These are phyloP conservation scores for Arabidopsis lyrata DNA, from an alignment of 441 rosid genomes.

Conservation along the genomic window DNA sequence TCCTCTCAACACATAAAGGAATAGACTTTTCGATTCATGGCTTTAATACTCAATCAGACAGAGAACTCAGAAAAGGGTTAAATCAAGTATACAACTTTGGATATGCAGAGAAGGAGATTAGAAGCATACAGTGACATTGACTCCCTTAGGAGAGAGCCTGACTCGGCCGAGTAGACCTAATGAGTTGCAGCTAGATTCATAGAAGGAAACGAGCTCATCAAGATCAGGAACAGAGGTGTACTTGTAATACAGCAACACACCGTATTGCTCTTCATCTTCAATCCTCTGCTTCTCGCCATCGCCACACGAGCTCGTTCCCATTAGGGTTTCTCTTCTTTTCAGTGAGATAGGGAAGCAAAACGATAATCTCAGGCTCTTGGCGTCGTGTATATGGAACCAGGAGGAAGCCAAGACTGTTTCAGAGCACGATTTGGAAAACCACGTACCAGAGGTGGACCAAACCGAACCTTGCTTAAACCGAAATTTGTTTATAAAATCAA, in stretches of 20 bases:
- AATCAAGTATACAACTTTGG: not conserved
- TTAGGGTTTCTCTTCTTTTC: conserved; percentile 31
- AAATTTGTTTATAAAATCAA: not conserved
- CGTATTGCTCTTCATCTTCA: conserved; percentile 49
- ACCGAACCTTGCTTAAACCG: conserved; percentile 24
- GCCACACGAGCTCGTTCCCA: conserved; percentile 32
- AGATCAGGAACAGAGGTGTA: conserved; percentile 67
- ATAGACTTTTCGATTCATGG: conserved; percentile 5
- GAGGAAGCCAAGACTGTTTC: not conserved
- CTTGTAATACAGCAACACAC: conserved; percentile 82
- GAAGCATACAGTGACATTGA: conserved; percentile 58
- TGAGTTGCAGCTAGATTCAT: conserved; percentile 70
- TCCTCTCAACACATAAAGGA: conserved; percentile 8
- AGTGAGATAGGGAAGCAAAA: not conserved
- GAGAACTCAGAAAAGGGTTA: conserved; percentile 2
- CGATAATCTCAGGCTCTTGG: conserved; percentile 12
- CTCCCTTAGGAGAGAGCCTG: conserved; percentile 83
- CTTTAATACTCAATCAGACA: not conserved
- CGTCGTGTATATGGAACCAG: not conserved
- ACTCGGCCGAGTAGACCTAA: conserved; percentile 85
- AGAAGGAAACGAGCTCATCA: conserved; percentile 68
- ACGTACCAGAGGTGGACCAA: conserved; percentile 18
- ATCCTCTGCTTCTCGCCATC: conserved; percentile 39
- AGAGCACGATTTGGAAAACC: conserved; percentile 1
- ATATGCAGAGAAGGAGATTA: conserved; percentile 7